Evolutionary conservation across 2,329 filamentous ascomycete genomes (phyloP), one percentile per base, ranked within the genome.

Genomic region (Fusarium sp.): DNA sequence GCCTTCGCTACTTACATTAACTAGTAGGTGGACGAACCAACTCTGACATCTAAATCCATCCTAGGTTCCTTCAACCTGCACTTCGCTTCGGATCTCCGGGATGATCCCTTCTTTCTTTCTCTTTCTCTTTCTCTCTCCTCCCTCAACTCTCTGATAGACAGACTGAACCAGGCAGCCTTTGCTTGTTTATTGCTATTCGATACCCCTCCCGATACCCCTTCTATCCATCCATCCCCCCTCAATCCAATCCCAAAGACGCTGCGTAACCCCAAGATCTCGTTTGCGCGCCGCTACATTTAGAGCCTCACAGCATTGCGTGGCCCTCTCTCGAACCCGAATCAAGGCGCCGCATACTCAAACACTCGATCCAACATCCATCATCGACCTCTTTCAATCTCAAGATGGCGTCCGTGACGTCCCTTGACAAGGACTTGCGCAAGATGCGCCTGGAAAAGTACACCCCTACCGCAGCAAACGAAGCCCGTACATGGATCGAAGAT

Each of bases 341-440:
- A 38, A 52, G n/a, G 22, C 13, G 18, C 13, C 35, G 4, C 42
- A 16, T 16, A 31, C 18, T 31, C 7, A 16, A 20, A 40, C 35
- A 35, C 20, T 31, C 10, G n/a, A 31, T 40, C 22, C 20, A 47
- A 37, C 9, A 31, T 29, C 45, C 29, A 35, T 16, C 22, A 34
- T 37, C 29, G 20, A 35, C 61, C 40, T 59, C 40, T 64, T 45
- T 54, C 18, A 64, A 56, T 31, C 31, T 47, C 73, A 80, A 64
- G 72, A 98, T 98, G 96, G 95, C 96, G 77, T 98, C 96, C 42
- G 96, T 98, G 35, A 90, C 94, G 73, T 98, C 94, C 73, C 87
- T 99, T 70, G 96, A 98, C 85, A 96, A 96, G 84, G 96, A 99
- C 87, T 89, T 99, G 91, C 94, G 94, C 88, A 95, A 92, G 82